Evolutionary conservation across 306 rosid species (phyloP), one percentile per base, ranked within the genome.

Genomic region (Spatholobus suberectus): DNA sequence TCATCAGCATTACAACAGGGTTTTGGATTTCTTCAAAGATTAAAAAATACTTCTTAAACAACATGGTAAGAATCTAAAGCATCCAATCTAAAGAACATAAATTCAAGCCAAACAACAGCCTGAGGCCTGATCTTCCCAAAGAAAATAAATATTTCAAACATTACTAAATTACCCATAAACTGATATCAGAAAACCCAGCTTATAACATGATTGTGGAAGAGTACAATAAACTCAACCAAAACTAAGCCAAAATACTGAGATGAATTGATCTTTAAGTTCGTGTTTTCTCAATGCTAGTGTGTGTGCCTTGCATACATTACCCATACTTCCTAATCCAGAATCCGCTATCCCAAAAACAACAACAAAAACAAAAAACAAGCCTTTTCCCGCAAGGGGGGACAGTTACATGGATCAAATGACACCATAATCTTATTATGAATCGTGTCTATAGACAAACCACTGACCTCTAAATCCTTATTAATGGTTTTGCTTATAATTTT

Each of bases 1-100:
- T 38, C 59, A 75, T 63, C 74, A 37, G 69, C 18, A 75, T 38
- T 68, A 65, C 37, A 61, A 20, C 49, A 66, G 12, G 59, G 26
- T 14, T 24, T 17, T 18, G 55, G 54, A 13, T 27, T 34, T 37
- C 79, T 61, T 41, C 10, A 26, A 32, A 23, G 35, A 35, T 47
- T 54, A 38, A 15, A 40, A 58, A 23, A 76, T 18, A 8, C 4
- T 20, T 55, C 49, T 37, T 32, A 73, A 57, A 34, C 52, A 74
- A 13, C 43, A 72, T 21, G 29, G 24, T 52, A 20, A 54, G 37
- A 74, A 74, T 52, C 24, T 18, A 34, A 49, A 73, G 8, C 32
- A 51, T 52, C 70, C 27, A 76, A 18, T 9, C 47, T 17, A 23
- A 41, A 8, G 52, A 76, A 75, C 6, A 41, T 14, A 26, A 75